These are phyloP conservation scores for Paramecium tetraurelia DNA, from an alignment of 73 alveolate species.

Conservation along the genomic window DNA sequence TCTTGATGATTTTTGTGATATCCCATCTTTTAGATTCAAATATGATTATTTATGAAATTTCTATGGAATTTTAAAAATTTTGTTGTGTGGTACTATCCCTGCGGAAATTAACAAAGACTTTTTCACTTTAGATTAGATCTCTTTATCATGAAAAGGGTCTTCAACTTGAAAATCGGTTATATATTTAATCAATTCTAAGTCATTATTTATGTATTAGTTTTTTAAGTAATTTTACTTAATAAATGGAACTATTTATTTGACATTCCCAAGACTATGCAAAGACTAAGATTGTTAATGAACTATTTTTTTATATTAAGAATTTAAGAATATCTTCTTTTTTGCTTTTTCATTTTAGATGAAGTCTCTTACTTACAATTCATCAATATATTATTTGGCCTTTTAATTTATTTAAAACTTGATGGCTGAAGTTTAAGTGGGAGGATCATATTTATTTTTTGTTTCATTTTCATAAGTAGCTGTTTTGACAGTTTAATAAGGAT, in stretches of 20 bases:
- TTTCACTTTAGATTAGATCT: background rate
- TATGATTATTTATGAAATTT: background rate
- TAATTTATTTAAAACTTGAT: background rate
- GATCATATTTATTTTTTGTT: background rate
- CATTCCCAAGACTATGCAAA: background rate
- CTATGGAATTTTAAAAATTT: background rate
- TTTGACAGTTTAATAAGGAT: background rate
- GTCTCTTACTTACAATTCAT: background rate
- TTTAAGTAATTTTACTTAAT: background rate
- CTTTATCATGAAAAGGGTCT: background rate
- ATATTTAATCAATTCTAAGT: slow-evolving; percentile 8
- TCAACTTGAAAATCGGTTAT: background rate
- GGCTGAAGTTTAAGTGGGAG: background rate
- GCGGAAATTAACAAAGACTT: background rate
- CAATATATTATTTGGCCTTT: background rate
- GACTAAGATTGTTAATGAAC: background rate
- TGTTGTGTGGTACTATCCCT: background rate
- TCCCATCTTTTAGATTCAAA: background rate
- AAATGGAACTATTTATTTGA: background rate
- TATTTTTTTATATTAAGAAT: background rate
- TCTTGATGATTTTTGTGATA: background rate
- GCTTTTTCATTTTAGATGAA: background rate
- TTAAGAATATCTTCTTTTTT: background rate
- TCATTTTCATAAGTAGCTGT: slow-evolving; percentile 6
- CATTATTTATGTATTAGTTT: background rate